A percentile compares a stretch with the other conserved stretches of the same genome.
Evolutionary conservation across 768 basidiomycete species (phyloP).

Genomic region (Rhizopogon vulgaris): DNA sequence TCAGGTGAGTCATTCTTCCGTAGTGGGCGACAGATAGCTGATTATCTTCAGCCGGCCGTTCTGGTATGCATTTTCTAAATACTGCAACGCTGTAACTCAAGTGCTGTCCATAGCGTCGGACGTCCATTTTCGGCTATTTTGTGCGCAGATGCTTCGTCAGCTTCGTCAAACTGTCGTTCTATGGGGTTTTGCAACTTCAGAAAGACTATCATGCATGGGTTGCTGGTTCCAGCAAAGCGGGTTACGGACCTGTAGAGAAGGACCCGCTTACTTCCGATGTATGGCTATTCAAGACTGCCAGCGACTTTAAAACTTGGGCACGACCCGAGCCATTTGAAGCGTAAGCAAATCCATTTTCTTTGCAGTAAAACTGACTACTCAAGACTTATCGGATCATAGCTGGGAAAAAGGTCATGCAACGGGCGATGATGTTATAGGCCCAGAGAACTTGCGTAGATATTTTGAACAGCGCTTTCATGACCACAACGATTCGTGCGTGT

Average conservation of each 20-base stretch:
- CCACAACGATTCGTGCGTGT: constrained; percentile 69
- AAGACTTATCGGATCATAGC: constrained; percentile 29
- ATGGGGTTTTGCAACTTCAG: constrained; percentile 61
- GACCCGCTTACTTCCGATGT: constrained; percentile 46
- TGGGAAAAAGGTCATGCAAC: constrained; percentile 61
- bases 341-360: constrained; percentile 32
- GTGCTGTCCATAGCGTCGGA: constrained; percentile 43
- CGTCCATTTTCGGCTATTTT: constrained; percentile 79
- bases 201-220: constrained; percentile 65
- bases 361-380: not conserved
- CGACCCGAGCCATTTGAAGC: constrained; percentile 51
- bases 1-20: constrained; percentile 31
- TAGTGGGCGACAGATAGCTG: not conserved
- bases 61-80: constrained; percentile 11
- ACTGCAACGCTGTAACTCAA: not conserved
- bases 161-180: constrained; percentile 72
- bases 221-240: constrained; percentile 38
- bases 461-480: constrained; percentile 86
- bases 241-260: constrained; percentile 45
- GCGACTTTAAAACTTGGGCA: constrained; percentile 63
- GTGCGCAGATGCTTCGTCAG: constrained; percentile 70
- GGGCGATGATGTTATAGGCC: constrained; percentile 64
- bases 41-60: constrained; percentile 16
- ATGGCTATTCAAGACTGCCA: constrained; percentile 53
- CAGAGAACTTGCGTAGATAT: constrained; percentile 68